Conservation (phyloP, 140 eudicot genomes). For the Senecio squalidus region DNA sequence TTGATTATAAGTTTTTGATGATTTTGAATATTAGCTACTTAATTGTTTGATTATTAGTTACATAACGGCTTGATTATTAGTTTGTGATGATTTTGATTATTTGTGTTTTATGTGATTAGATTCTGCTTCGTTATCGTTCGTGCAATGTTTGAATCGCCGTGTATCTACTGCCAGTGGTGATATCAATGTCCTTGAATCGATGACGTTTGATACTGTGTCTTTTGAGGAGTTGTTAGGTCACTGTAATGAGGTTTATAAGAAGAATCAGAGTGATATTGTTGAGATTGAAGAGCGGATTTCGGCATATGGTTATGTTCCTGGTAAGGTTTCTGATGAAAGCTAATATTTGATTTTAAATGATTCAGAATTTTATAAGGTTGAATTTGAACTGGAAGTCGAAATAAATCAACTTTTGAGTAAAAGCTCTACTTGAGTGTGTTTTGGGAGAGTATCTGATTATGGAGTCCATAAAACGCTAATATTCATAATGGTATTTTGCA, state of each 20-base stretch:
- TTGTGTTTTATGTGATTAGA: slow-evolving; percentile 28
- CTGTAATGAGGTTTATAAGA: slow-evolving; percentile 63
- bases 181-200: slow-evolving; percentile 76
- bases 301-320: slow-evolving; percentile 40
- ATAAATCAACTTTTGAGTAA: no score
- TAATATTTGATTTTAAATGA: not conserved
- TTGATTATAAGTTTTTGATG: no score
- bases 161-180: slow-evolving; percentile 57
- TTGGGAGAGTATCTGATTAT: no score
- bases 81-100: not conserved
- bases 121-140: slow-evolving; percentile 77
- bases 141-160: slow-evolving; percentile 62
- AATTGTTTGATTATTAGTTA: not conserved
- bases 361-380: no score
- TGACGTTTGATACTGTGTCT: slow-evolving; percentile 80
- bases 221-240: slow-evolving; percentile 95
- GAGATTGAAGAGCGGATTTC: slow-evolving; percentile 48
- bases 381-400: no score
- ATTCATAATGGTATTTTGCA: no score
- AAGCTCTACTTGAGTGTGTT: no score
- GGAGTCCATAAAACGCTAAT: no score
- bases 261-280: slow-evolving; percentile 46
- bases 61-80: not conserved
- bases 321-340: slow-evolving; percentile 1
- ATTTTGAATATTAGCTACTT: no score